Conservation (phyloP, 176 grass and related monocot genomes). For the Ananas comosus region DNA sequence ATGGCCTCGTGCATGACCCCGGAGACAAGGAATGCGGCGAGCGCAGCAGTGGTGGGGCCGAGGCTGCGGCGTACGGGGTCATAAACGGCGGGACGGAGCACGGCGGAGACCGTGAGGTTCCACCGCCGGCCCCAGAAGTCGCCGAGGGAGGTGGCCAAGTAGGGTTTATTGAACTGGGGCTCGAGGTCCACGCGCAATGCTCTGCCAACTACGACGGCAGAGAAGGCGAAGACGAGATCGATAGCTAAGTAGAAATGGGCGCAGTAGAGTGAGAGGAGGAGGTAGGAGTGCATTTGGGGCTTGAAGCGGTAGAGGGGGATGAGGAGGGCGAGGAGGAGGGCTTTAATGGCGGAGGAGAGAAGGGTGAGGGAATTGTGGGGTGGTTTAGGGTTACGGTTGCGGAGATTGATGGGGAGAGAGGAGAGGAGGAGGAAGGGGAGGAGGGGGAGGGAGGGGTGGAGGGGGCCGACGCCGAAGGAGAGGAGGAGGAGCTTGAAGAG, state of each 20-base stretch:
- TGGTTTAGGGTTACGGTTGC: not conserved
- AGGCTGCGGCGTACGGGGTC: conserved; percentile 23
- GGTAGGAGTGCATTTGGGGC: conserved; percentile 19
- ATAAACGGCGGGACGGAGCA: conserved; percentile 50
- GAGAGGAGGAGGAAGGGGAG: not conserved
- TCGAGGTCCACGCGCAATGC: conserved; percentile 53
- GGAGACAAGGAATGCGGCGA: conserved; percentile 47
- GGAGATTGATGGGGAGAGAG: not conserved
- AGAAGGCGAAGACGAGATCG: conserved; percentile 27
- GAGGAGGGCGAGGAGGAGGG: conserved; percentile 7
- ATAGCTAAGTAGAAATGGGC: conserved; percentile 42
- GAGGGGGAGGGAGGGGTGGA: conserved; percentile 14
- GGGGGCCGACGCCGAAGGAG: conserved; percentile 26
- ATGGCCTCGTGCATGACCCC: conserved; percentile 71
- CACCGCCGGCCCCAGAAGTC: conserved; percentile 60
- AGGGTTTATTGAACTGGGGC: conserved; percentile 50
- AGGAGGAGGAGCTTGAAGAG: conserved; percentile 40
- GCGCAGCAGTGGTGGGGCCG: conserved; percentile 20
- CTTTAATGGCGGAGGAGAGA: conserved; percentile 11
- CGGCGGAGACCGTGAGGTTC: conserved; percentile 55
- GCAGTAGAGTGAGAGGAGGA: conserved; percentile 31
- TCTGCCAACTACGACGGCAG: conserved; percentile 6
- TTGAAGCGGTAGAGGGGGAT: conserved; percentile 44
- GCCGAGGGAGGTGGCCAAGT: conserved; percentile 31
- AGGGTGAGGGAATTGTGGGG: not conserved